Percentiles rank a stretch among this genome's conserved stretches.
Evolutionary conservation across 345 rosid species (phyloP).

Genomic region (Hevea brasiliensis): DNA sequence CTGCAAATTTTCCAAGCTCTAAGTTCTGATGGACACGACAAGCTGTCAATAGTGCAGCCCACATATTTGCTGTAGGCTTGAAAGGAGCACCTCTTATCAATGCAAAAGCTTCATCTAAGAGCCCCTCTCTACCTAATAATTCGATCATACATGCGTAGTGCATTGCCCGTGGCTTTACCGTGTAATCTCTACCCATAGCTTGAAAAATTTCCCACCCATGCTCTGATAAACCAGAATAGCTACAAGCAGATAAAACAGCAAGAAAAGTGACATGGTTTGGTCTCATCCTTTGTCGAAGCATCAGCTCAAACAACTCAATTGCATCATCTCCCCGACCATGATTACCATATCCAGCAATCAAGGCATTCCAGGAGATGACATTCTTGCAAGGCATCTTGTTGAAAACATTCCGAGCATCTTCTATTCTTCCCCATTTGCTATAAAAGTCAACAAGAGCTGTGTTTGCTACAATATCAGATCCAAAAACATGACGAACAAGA

Average conservation of each 20-base stretch:
- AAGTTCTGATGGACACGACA: conserved; percentile 68
- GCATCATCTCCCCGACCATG: conserved; percentile 77
- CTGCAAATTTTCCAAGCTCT: conserved; percentile 78
- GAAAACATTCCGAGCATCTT: conserved; percentile 68
- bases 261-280: conserved; percentile 85
- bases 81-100: conserved; percentile 62
- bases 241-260: conserved; percentile 73
- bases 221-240: conserved; percentile 65
- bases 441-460: conserved; percentile 86
- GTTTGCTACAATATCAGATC: conserved; percentile 66
- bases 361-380: conserved; percentile 79
- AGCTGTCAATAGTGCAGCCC: conserved; percentile 90
- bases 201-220: conserved; percentile 74
- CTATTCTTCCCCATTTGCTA: conserved; percentile 92
- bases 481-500: conserved; percentile 65
- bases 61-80: conserved; percentile 74
- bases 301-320: conserved; percentile 61
- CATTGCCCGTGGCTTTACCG: conserved; percentile 82
- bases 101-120: conserved; percentile 79
- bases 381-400: conserved; percentile 67
- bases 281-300: conserved; percentile 49
- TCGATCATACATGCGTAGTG: conserved; percentile 81
- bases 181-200: conserved; percentile 63
- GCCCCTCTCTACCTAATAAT: conserved; percentile 73
- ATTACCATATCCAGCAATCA: conserved; percentile 79